phyloP scores from a whole-genome alignment of 257 asterid species.

The Fraxinus pennsylvanica region DNA sequence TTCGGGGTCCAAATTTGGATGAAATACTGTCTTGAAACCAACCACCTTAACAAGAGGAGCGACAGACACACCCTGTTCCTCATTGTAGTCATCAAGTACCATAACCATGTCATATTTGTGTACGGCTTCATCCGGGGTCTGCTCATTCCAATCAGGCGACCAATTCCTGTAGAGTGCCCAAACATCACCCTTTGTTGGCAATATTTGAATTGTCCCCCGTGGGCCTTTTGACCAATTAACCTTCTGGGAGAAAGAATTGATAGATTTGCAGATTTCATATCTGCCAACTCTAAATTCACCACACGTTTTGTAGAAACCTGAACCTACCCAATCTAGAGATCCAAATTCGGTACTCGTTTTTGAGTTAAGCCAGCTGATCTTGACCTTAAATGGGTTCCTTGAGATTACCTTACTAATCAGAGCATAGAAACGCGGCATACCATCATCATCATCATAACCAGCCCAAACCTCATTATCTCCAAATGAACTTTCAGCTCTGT shows the following conservation, averaged over 20 bases:
- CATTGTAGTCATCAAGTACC: constrained; percentile 58
- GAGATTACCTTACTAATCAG: constrained; percentile 61
- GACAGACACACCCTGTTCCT: constrained; percentile 53
- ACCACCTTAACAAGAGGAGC: constrained; percentile 69
- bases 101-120: constrained; percentile 71
- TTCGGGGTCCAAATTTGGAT: constrained; percentile 49
- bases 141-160: constrained; percentile 60
- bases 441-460: constrained; percentile 74
- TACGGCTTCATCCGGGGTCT: constrained; percentile 56
- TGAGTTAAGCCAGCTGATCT: constrained; percentile 77
- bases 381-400: constrained; percentile 68
- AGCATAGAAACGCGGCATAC: constrained; percentile 89
- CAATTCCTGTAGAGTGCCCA: constrained; percentile 82
- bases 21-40: constrained; percentile 70
- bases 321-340: constrained; percentile 64
- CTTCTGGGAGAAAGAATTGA: constrained; percentile 71
- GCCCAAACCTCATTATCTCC: constrained; percentile 86
- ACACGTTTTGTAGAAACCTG: constrained; percentile 74
- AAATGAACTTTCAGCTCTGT: constrained; percentile 57
- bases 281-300: constrained; percentile 76
- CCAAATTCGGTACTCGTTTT: constrained; percentile 62
- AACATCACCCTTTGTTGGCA: constrained; percentile 69
- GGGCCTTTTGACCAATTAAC: constrained; percentile 59
- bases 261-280: constrained; percentile 44
- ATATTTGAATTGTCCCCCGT: constrained; percentile 56